Evolutionary conservation across 805 yeast species (phyloP).

Genomic region (Hanseniaspora hatyaiensis): DNA sequence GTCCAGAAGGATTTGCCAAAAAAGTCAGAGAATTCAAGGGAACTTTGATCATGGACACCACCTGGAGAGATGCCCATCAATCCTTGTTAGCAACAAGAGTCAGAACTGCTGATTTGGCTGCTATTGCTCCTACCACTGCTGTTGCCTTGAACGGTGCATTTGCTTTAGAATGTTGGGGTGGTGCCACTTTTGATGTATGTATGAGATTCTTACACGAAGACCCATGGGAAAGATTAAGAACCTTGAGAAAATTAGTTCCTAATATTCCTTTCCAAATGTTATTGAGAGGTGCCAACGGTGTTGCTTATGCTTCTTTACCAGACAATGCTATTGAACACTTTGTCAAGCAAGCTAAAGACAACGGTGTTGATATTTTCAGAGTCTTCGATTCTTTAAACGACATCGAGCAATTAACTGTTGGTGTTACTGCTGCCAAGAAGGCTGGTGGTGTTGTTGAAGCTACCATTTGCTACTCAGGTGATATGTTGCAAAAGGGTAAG

Average conservation of each 20-base stretch:
- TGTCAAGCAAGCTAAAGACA: constrained; percentile 84
- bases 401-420: constrained; percentile 90
- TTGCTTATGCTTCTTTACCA: constrained; percentile 93
- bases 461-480: constrained; percentile 97
- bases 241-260: constrained; percentile 81
- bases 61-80: constrained; percentile 99
- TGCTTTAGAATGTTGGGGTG: constrained; percentile 99
- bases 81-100: constrained; percentile 94
- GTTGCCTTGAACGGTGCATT: constrained; percentile 82
- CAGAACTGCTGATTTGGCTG: constrained; percentile 79
- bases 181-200: constrained; percentile 97
- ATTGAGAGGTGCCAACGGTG: constrained; percentile 98
- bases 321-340: constrained; percentile 98
- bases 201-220: constrained; percentile 98
- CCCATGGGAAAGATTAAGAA: constrained; percentile 94
- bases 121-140: constrained; percentile 90
- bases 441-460: constrained; percentile 99
- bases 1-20: constrained; percentile 83
- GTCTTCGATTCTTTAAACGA: constrained; percentile 97
- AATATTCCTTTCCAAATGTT: constrained; percentile 99
- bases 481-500: constrained; percentile 91
- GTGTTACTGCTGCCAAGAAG: constrained; percentile 93
- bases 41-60: constrained; percentile 90
- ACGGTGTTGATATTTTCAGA: constrained; percentile 94
- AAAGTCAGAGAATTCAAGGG: constrained; percentile 77